phyloP scores from a whole-genome alignment of 2,329 filamentous ascomycete species.

The Macroventuria anomochaeta region DNA sequence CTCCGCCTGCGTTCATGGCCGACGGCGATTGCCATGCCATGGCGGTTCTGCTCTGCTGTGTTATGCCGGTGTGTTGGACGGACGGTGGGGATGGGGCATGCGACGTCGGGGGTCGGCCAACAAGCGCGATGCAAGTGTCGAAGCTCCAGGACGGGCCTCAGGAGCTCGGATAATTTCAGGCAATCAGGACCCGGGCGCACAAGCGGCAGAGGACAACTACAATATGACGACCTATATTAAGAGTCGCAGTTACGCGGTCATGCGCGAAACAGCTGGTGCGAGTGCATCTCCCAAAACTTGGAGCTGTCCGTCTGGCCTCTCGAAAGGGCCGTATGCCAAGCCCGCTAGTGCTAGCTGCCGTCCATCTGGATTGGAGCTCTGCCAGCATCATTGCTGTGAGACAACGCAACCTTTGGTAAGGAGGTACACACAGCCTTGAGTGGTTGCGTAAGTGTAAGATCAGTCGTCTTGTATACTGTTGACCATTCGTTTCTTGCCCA shows the following conservation, averaged over 20 bases:
- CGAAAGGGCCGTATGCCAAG: neutral
- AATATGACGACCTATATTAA: neutral
- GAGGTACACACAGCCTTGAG: neutral
- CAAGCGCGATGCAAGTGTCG: slow-evolving; percentile 23
- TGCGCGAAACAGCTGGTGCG: slow-evolving; percentile 8
- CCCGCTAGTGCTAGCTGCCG: slow-evolving; percentile 5
- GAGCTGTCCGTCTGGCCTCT: slow-evolving; percentile 3
- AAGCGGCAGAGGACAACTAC: neutral
- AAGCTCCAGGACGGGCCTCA: slow-evolving; percentile 25
- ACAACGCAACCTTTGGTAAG: slow-evolving; percentile 1
- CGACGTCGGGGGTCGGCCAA: slow-evolving; percentile 37
- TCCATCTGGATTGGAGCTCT: slow-evolving; percentile 9
- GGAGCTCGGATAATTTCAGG: slow-evolving; percentile 29
- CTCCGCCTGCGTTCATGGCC: slow-evolving; percentile 65
- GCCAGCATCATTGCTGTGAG: slow-evolving; percentile 11
- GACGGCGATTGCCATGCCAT: slow-evolving; percentile 77
- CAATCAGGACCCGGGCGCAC: slow-evolving; percentile 17
- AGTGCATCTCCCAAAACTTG: slow-evolving; percentile 4
- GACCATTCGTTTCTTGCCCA: neutral
- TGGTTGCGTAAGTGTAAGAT: neutral
- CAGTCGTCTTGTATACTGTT: neutral
- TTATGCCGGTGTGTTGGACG: slow-evolving; percentile 33
- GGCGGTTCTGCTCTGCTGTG: slow-evolving; percentile 34
- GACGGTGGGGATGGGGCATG: slow-evolving; percentile 37
- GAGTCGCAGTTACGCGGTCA: neutral